A percentile compares a stretch with the other conserved stretches of the same genome.
Evolutionary conservation across 1,284 basidiomycete genomes (phyloP).

Genomic region (Lignosus rhinocerotis): DNA sequence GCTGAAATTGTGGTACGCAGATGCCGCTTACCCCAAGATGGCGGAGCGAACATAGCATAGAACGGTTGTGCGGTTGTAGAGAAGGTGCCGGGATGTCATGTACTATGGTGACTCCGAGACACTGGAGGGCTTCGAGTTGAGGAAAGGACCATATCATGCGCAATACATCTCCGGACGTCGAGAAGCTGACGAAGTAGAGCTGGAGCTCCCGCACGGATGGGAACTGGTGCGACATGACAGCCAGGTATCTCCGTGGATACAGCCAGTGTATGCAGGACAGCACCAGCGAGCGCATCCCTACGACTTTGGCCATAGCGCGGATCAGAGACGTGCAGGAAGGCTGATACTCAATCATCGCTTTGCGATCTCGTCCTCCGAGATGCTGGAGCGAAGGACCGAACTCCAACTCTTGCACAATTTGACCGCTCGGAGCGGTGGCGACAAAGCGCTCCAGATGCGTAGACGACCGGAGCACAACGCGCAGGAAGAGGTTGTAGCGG

Average conservation of each 20-base stretch:
- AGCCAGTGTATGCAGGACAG: neutral
- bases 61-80: no score
- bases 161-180: neutral
- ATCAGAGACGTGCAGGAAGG: neutral
- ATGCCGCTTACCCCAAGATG: no score
- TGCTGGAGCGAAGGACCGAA: neutral
- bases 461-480: neutral
- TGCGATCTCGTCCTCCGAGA: neutral
- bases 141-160: neutral
- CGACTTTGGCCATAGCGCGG: neutral
- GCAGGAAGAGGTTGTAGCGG: conserved; percentile 34
- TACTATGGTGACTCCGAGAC: no score
- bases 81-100: no score
- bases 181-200: neutral
- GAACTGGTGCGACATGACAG: neutral
- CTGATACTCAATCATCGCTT: neutral
- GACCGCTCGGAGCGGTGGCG: neutral
- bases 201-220: neutral
- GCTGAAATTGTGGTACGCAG: no score
- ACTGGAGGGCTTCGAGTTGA: no score
- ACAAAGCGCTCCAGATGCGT: neutral
- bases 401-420: neutral
- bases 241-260: neutral
- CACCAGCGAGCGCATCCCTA: neutral
- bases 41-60: no score